A percentile compares a stretch with the other conserved stretches of the same genome.
Conservation (phyloP, 352 stramenopile species). For the Pythium biforme region DNA sequence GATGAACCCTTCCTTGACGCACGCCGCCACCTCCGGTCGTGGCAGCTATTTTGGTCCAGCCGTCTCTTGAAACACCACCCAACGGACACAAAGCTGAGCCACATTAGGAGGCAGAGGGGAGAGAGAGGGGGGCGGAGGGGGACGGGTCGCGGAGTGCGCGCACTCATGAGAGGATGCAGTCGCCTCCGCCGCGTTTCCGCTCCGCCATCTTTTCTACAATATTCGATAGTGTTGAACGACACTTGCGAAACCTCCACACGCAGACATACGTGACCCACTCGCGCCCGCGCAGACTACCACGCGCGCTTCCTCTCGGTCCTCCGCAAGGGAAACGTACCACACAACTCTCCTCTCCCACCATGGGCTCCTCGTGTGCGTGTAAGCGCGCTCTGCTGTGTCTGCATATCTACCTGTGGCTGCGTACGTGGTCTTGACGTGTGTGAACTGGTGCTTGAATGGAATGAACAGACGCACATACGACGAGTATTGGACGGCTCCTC, state of each 20-base stretch:
- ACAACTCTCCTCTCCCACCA: neutral
- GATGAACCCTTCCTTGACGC: neutral
- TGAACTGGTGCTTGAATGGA: neutral
- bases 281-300: neutral
- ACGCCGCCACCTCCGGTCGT: neutral
- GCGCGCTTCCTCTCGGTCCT: neutral
- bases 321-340: neutral
- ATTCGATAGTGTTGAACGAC: neutral
- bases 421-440: neutral
- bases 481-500: conserved; percentile 13
- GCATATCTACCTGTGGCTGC: neutral
- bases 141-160: neutral
- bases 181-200: neutral
- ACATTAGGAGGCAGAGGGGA: conserved; percentile 2
- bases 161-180: neutral
- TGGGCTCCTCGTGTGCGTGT: neutral
- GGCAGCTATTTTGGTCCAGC: neutral
- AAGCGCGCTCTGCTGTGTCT: no score
- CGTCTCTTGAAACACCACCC: neutral
- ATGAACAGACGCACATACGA: conserved; percentile 3
- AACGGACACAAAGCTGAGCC: conserved; percentile 8
- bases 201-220: neutral
- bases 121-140: neutral
- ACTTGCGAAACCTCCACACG: neutral
- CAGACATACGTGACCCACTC: neutral